Evolutionary conservation across 2,329 filamentous ascomycete species (phyloP).

Genomic region (Pseudogymnoascus sp.): DNA sequence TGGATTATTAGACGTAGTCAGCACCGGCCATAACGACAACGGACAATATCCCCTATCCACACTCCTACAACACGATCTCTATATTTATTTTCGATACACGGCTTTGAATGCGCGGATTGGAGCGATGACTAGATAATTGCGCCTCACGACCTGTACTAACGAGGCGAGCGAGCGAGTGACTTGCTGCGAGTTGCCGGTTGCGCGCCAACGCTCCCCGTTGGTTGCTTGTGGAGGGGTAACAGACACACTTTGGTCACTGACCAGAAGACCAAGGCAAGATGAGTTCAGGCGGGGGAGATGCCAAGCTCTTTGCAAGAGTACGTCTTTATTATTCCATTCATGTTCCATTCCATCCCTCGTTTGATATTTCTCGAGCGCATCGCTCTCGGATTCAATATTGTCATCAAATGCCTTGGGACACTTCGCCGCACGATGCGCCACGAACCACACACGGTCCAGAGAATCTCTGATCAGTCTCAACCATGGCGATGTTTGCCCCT

Average conservation of each 20-base stretch:
- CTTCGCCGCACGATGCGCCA: constrained; percentile 16
- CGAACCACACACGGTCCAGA: constrained; percentile 18
- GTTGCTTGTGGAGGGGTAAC: constrained; percentile 25
- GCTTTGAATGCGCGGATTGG: not conserved
- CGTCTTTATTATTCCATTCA: constrained; percentile 35
- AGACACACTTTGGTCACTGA: constrained; percentile 14
- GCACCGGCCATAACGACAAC: constrained; percentile 2
- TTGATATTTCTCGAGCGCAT: not conserved
- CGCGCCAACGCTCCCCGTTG: constrained; percentile 13
- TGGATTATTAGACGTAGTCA: constrained; percentile 11
- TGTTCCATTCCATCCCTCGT: constrained; percentile 6
- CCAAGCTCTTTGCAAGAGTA: constrained; percentile 98
- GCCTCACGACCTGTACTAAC: constrained; percentile 6
- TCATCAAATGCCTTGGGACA: constrained; percentile 1
- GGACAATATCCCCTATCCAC: constrained; percentile 1
- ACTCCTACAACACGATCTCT: not conserved
- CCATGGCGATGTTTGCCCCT: constrained; percentile 28
- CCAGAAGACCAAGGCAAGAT: constrained; percentile 22
- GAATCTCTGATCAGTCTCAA: constrained; percentile 14
- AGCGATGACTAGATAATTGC: constrained; percentile 10
- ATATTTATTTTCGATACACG: constrained; percentile 3
- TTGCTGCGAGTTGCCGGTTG: constrained; percentile 4
- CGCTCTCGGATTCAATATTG: constrained; percentile 6
- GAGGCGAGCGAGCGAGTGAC: not conserved
- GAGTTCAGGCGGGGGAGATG: constrained; percentile 70